Conservation (phyloP, 768 basidiomycete species). For the Mrakia gelida region DNA sequence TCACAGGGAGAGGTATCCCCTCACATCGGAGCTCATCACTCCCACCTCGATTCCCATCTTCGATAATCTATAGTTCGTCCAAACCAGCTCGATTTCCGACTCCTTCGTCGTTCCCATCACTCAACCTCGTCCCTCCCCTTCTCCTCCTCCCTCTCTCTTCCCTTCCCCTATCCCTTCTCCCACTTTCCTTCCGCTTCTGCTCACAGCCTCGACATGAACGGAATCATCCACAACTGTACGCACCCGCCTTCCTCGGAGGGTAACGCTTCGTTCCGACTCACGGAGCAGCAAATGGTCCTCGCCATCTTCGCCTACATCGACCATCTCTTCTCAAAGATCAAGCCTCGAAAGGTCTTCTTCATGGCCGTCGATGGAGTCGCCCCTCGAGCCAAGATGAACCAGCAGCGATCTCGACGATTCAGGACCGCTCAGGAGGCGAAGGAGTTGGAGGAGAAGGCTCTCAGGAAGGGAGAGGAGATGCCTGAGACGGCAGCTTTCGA, state of each 20-base stretch:
- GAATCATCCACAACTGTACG: conserved; percentile 62
- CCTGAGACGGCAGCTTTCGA: conserved; percentile 87
- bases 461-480: conserved; percentile 79
- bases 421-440: conserved; percentile 88
- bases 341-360: conserved; percentile 90
- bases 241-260: conserved; percentile 83
- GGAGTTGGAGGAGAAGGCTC: conserved; percentile 80
- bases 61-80: conserved; percentile 49
- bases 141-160: neutral
- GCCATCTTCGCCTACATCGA: conserved; percentile 96
- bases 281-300: conserved; percentile 96
- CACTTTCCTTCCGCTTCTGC: neutral
- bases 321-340: conserved; percentile 92
- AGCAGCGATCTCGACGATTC: conserved; percentile 89
- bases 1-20: conserved; percentile 86
- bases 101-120: too few species aligned
- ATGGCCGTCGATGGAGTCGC: conserved; percentile 99
- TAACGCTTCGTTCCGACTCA: conserved; percentile 89
- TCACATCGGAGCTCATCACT: conserved; percentile 94
- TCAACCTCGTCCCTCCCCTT: neutral
- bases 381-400: conserved; percentile 98
- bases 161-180: neutral
- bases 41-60: conserved; percentile 99
- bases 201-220: conserved; percentile 84
- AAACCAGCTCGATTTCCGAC: neutral